Percentiles rank a stretch among this genome's conserved stretches.
These are phyloP conservation scores for Ceriops zippeliana DNA, from an alignment of 345 rosid genomes.

Conservation along the genomic window DNA sequence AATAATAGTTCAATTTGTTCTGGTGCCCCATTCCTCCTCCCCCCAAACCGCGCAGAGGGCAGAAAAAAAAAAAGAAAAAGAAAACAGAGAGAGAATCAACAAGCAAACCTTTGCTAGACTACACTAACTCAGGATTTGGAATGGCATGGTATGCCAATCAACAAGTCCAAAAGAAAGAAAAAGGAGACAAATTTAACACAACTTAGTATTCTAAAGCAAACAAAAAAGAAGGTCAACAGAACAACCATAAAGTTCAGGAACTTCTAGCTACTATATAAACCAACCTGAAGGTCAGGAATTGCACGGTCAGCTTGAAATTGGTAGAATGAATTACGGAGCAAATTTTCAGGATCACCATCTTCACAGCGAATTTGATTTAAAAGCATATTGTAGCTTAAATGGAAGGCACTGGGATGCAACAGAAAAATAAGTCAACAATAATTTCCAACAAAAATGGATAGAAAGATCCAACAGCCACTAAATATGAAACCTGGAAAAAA, in stretches of 20 bases:
- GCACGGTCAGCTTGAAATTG: constrained; percentile 97
- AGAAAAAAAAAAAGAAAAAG: too few relatives aligned
- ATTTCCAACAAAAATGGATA: neutral
- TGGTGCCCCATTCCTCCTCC: too few relatives aligned
- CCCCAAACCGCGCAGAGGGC: too few relatives aligned
- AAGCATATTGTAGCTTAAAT: constrained; percentile 97
- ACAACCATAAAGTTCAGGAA: constrained; percentile 2
- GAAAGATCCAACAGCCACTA: too few relatives aligned
- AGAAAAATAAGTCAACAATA: constrained; percentile 17
- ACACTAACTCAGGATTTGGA: too few relatives aligned
- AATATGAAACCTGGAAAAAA: too few relatives aligned
- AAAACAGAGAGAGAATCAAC: too few relatives aligned
- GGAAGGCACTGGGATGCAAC: constrained; percentile 72
- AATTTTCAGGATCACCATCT: constrained; percentile 94
- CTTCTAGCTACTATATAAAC: constrained; percentile 13
- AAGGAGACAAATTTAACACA: neutral
- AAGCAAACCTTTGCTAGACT: too few relatives aligned
- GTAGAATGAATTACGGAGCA: constrained; percentile 92
- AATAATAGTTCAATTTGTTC: too few relatives aligned
- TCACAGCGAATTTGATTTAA: constrained; percentile 92
- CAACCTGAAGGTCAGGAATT: constrained; percentile 88
- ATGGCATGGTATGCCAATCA: too few relatives aligned
- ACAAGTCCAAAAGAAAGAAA: neutral
- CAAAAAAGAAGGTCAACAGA: constrained; percentile 4
- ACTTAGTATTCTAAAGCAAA: constrained; percentile 2